phyloP scores from a whole-genome alignment of 2,329 filamentous ascomycete genomes.

The Alternaria hordeiaustralica region DNA sequence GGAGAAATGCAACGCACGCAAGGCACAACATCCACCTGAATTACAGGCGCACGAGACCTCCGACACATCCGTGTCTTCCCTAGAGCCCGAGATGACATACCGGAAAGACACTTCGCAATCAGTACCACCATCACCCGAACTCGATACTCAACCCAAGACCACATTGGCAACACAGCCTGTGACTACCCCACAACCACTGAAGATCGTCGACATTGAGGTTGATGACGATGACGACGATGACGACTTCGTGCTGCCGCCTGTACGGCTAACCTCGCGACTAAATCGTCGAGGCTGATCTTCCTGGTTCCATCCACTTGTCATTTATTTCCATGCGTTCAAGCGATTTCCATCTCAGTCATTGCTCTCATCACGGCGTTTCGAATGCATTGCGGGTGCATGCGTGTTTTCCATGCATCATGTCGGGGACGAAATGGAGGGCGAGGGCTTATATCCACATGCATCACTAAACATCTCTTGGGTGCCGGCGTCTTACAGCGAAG shows the following conservation, averaged over 20 bases:
- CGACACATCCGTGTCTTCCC: conserved; percentile 22
- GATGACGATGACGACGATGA: conserved; percentile 44
- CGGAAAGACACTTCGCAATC: conserved; percentile 23
- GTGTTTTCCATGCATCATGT: not conserved
- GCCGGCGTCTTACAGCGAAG: not conserved
- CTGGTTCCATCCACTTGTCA: conserved; percentile 5
- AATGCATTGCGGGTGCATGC: not conserved
- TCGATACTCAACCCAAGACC: conserved; percentile 13
- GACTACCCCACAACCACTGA: conserved; percentile 14
- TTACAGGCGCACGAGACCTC: conserved; percentile 23
- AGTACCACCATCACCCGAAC: conserved; percentile 10
- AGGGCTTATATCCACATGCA: not conserved
- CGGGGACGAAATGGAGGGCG: conserved; percentile 1
- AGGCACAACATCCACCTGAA: conserved; percentile 17
- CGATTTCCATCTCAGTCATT: conserved; percentile 24
- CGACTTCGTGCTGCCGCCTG: conserved; percentile 46
- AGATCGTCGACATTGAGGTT: conserved; percentile 44
- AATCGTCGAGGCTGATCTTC: conserved; percentile 15
- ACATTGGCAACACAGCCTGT: conserved; percentile 8
- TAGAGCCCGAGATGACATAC: conserved; percentile 21
- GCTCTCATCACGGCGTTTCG: conserved; percentile 17
- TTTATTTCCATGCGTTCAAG: conserved; percentile 37
- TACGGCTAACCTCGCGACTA: conserved; percentile 44
- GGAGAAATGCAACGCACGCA: conserved; percentile 29
- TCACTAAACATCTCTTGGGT: not conserved